Evolutionary conservation across 257 asterid species (phyloP).

Genomic region (Ilex asprella): DNA sequence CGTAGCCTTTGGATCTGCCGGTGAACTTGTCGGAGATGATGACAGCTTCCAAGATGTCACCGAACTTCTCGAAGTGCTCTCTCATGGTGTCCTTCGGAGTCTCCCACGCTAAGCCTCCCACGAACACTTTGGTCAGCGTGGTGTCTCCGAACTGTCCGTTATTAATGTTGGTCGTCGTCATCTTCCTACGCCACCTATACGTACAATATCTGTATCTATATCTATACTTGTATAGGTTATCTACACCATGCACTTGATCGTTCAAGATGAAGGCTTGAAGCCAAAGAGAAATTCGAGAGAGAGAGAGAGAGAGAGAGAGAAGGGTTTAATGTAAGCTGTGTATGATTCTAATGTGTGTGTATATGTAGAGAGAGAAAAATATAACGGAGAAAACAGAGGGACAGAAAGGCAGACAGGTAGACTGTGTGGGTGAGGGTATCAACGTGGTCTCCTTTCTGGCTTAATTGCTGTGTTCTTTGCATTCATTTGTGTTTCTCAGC

Average conservation of each 20-base stretch:
- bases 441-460: constrained; percentile 41
- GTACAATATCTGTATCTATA: background rate
- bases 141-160: constrained; percentile 46
- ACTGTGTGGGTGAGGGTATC: constrained; percentile 44
- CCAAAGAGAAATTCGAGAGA: too few species aligned
- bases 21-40: constrained; percentile 87
- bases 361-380: constrained; percentile 17
- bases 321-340: background rate
- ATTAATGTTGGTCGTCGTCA: constrained; percentile 4
- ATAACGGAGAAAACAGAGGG: constrained; percentile 30
- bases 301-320: background rate
- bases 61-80: constrained; percentile 70
- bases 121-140: constrained; percentile 77
- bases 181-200: background rate
- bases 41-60: constrained; percentile 93
- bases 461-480: background rate
- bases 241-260: too few species aligned
- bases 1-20: constrained; percentile 98
- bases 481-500: too few species aligned
- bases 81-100: constrained; percentile 76
- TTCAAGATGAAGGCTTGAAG: too few species aligned
- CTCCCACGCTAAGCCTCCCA: constrained; percentile 97
- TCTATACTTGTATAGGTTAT: too few species aligned
- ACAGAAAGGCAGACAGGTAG: constrained; percentile 46
- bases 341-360: constrained; percentile 17